Percentiles rank a stretch among this genome's conserved stretches.
These are phyloP conservation scores for Tetratostichococcus sp. DNA, from an alignment of 139 green algal species.

Conservation along the genomic window DNA sequence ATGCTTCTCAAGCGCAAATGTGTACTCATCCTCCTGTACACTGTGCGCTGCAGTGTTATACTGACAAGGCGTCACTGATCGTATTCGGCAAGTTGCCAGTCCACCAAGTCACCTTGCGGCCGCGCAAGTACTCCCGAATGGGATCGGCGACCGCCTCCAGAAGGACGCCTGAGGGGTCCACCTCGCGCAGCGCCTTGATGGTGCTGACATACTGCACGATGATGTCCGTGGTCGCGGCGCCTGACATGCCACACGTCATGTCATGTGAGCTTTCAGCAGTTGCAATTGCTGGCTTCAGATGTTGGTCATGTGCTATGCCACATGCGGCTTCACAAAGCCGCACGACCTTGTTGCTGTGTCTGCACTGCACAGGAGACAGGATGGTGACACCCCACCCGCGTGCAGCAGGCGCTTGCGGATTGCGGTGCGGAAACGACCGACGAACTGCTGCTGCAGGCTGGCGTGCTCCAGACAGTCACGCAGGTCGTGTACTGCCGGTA, in stretches of 20 bases:
- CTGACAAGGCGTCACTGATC: no score
- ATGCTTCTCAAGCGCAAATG: no score
- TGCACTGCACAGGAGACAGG: no score
- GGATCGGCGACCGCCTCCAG: slow-evolving; percentile 71
- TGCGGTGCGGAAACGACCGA: slow-evolving; percentile 23
- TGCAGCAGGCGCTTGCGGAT: slow-evolving; percentile 68
- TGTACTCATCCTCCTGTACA: no score
- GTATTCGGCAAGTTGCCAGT: no score
- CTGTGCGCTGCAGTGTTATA: no score
- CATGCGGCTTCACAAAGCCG: no score
- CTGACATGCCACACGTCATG: slow-evolving; percentile 28
- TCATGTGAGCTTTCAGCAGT: no score
- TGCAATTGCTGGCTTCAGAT: no score
- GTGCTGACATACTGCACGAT: slow-evolving; percentile 84
- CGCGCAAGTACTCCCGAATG: slow-evolving; percentile 75
- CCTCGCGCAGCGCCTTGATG: slow-evolving; percentile 66
- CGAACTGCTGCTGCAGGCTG: slow-evolving; percentile 46
- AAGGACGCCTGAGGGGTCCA: slow-evolving; percentile 59
- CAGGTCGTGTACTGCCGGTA: slow-evolving; percentile 64
- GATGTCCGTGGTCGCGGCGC: slow-evolving; percentile 85
- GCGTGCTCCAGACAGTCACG: slow-evolving; percentile 69
- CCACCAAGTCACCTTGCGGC: slow-evolving; percentile 21
- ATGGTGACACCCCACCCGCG: slow-evolving; percentile 16
- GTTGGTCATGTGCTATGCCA: no score
- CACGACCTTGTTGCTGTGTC: no score